Base-by-base conservation (phyloP, 495 filamentous ascomycete species). In the Neurospora pannonica region DNA sequence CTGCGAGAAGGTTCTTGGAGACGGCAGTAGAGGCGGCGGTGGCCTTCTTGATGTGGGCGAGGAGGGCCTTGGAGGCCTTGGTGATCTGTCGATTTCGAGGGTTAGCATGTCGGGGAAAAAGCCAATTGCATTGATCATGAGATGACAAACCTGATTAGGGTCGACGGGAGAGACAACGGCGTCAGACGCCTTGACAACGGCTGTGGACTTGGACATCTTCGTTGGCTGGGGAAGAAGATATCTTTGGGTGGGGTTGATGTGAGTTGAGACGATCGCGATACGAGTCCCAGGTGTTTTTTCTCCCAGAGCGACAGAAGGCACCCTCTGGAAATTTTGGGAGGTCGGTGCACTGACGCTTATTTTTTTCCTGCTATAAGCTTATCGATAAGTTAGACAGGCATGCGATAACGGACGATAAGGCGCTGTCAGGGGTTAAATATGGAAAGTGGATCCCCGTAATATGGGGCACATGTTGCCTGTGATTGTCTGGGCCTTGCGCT, bases 51-150 rank as follows among this genome's bases (percentile, higher is more conserved):
- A 97, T 91, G 82, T 96, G 92, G 76, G 89, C 87, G 73, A 97
- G 81, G 74, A 97, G 89, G 24, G 94, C 94, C 71, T 88, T 90
- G 71, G 92, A 92, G 76, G 95, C 95, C 86, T 92, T 92, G 46
- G 92, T 79, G 71, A 89, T 90, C 91, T 95, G 77, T 21, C 38
- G 36, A 38, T 38, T 34, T 19, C 4, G 71, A 48, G 19, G 11
- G 74, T 75, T 62, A 75, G 74, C 38, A 19, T 11, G 43, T 46
- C 39, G 13, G 38, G 10, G n/a, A 5, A 17, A 21, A 62, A 48
- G 38, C 60, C 60, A 54, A 74, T 72, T 37, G 71, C 71, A 39
- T n/a, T 13, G 62, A 71, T 36, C 39, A 69, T 42, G 67, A 10
- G 15, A 46, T 31, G 11, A 80, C 81, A 54, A 70, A 85, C 84